phyloP scores from a whole-genome alignment of 192 early-diverging fungal genomes.

The Neocallimastix lanati region DNA sequence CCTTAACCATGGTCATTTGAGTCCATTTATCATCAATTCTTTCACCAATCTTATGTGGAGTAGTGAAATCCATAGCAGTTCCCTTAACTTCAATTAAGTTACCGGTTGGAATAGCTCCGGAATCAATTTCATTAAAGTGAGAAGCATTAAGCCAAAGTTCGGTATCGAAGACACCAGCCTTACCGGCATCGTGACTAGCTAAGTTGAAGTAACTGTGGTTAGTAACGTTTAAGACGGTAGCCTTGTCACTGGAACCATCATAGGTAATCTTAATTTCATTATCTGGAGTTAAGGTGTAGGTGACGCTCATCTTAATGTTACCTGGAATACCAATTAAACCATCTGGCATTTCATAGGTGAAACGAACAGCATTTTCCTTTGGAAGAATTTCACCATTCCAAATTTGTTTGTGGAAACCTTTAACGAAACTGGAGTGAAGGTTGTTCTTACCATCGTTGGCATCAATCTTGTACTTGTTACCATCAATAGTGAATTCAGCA shows the following conservation, averaged over 20 bases:
- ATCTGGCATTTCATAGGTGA: slow-evolving; percentile 40
- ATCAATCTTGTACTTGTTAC: slow-evolving; percentile 25
- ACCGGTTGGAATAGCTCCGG: slow-evolving; percentile 54
- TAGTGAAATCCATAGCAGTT: slow-evolving; percentile 32
- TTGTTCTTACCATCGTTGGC: slow-evolving; percentile 56
- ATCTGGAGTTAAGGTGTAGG: slow-evolving; percentile 19
- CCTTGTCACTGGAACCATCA: slow-evolving; percentile 8
- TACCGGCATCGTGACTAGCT: slow-evolving; percentile 30
- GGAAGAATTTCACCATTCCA: slow-evolving; percentile 29
- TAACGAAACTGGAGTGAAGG: slow-evolving; percentile 54
- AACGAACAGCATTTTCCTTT: slow-evolving; percentile 21
- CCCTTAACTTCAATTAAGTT: slow-evolving; percentile 16
- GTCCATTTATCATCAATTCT: slow-evolving; percentile 33
- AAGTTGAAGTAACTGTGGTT: slow-evolving; percentile 84
- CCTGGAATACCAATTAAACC: slow-evolving; percentile 71
- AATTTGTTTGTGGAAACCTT: slow-evolving; percentile 50
- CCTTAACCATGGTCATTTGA: slow-evolving; percentile 29
- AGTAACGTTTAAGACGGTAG: slow-evolving; percentile 55
- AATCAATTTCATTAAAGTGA: slow-evolving; percentile 29
- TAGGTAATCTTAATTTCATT: slow-evolving; percentile 2
- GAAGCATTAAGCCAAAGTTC: slow-evolving; percentile 21
- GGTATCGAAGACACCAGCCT: slow-evolving; percentile 15
- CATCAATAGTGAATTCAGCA: slow-evolving; percentile 44
- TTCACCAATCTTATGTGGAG: slow-evolving; percentile 7
- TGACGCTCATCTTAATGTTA: slow-evolving; percentile 29